Percentiles rank a stretch among this genome's conserved stretches.
phyloP scores from a whole-genome alignment of 257 asterid genomes.

The Nicotiana benthamiana region DNA sequence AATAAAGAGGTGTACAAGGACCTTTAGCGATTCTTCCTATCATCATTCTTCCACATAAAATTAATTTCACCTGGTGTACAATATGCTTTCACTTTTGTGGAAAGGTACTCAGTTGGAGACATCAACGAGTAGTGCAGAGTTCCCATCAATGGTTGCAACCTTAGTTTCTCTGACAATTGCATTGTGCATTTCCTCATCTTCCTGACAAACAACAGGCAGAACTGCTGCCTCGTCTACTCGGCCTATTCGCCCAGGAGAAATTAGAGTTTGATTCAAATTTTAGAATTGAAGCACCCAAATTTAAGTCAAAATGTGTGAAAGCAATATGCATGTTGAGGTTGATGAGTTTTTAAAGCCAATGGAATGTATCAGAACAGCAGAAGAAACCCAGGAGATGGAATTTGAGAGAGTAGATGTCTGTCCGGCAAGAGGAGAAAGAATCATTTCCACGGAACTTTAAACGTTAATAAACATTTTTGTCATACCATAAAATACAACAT shows the following conservation, averaged over 20 bases:
- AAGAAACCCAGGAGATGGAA: background rate
- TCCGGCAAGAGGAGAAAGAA: background rate
- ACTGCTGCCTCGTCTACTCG: background rate
- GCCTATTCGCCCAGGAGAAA: no score
- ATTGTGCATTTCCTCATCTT: background rate
- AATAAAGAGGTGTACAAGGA: no score
- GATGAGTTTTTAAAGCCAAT: background rate
- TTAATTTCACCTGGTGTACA: conserved; percentile 88
- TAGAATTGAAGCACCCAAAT: background rate
- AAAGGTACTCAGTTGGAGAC: conserved; percentile 79
- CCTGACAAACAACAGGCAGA: background rate
- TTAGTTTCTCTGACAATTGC: conserved; percentile 46
- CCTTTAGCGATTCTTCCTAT: conserved; percentile 62
- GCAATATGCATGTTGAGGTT: background rate
- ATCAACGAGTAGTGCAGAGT: conserved; percentile 73
- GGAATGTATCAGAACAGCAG: background rate
- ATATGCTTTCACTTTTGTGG: conserved; percentile 88
- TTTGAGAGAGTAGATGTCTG: background rate
- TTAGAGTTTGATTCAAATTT: background rate
- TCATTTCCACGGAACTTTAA: background rate
- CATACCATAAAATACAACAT: background rate
- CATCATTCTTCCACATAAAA: conserved; percentile 74
- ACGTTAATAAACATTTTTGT: background rate
- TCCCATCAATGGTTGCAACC: conserved; percentile 63
- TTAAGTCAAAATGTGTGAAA: background rate